phyloP scores from a whole-genome alignment of 306 rosid species.

The Erythrophleum fordii region DNA sequence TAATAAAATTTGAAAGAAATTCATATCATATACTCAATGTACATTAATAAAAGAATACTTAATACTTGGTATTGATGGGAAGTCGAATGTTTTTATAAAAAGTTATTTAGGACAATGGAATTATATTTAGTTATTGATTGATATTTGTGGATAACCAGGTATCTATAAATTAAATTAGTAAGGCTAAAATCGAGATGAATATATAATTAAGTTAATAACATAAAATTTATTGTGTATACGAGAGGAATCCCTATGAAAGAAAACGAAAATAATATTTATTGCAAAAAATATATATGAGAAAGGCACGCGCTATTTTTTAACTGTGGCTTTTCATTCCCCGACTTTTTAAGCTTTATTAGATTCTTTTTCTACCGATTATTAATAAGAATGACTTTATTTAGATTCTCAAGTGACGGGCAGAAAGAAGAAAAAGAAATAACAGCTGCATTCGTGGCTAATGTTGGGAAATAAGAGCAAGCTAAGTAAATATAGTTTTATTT shows the following conservation, averaged over 20 bases:
- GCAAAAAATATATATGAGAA: slow-evolving; percentile 14
- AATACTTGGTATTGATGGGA: neutral
- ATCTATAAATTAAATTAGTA: neutral
- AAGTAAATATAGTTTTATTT: neutral
- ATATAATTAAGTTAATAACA: neutral
- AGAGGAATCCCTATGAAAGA: neutral
- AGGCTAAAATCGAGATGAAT: neutral
- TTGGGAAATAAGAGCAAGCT: slow-evolving; percentile 17
- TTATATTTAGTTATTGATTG: neutral
- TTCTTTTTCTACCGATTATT: slow-evolving; percentile 39
- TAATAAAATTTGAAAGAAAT: too few species aligned
- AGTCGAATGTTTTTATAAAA: neutral
- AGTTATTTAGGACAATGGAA: neutral
- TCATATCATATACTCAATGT: too few species aligned
- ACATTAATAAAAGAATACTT: too few species aligned
- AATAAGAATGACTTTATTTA: slow-evolving; percentile 15
- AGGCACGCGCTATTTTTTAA: slow-evolving; percentile 2
- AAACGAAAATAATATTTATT: neutral
- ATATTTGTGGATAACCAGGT: neutral
- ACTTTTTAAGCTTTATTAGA: slow-evolving; percentile 35
- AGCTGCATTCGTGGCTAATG: slow-evolving; percentile 13
- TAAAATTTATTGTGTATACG: neutral
- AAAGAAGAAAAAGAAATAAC: neutral
- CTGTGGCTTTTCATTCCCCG: slow-evolving; percentile 6
- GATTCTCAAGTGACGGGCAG: slow-evolving; percentile 40